Evolutionary conservation across 768 basidiomycete genomes (phyloP).

Genomic region (Peribolospora baueri): DNA sequence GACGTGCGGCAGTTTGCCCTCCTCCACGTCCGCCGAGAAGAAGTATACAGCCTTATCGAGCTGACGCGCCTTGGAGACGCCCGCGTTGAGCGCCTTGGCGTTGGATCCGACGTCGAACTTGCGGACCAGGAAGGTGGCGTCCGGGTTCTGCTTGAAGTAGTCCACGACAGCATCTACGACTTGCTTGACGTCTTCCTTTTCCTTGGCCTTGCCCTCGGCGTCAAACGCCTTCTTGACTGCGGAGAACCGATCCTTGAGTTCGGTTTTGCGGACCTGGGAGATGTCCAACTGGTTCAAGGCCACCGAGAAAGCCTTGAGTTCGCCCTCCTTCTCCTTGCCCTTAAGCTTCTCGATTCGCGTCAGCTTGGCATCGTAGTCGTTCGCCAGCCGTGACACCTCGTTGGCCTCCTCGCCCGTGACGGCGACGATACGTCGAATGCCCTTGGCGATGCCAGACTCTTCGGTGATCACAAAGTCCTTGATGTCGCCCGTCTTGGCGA

Average conservation of each 20-base stretch:
- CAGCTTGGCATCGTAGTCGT: slow-evolving; percentile 37
- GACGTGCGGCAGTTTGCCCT: slow-evolving; percentile 58
- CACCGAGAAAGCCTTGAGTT: slow-evolving; percentile 51
- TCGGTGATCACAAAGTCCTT: slow-evolving; percentile 86
- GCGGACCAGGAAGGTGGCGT: slow-evolving; percentile 44
- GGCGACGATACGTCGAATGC: slow-evolving; percentile 78
- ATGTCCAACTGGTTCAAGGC: slow-evolving; percentile 75
- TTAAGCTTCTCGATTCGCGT: slow-evolving; percentile 33
- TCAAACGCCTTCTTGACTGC: slow-evolving; percentile 56
- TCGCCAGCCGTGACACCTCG: slow-evolving; percentile 45
- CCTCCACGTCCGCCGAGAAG: slow-evolving; percentile 49
- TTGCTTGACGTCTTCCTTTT: slow-evolving; percentile 54
- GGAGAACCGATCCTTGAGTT: slow-evolving; percentile 48
- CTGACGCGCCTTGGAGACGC: slow-evolving; percentile 49
- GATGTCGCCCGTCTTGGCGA: slow-evolving; percentile 88
- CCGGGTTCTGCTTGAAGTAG: slow-evolving; percentile 54
- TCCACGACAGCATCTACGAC: slow-evolving; percentile 41
- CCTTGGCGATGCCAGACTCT: slow-evolving; percentile 93
- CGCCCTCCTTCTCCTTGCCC: slow-evolving; percentile 67
- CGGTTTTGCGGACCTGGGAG: slow-evolving; percentile 55
- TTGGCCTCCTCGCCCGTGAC: slow-evolving; percentile 86
- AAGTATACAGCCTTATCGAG: slow-evolving; percentile 66
- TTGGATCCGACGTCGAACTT: slow-evolving; percentile 57
- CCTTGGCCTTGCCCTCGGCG: slow-evolving; percentile 60
- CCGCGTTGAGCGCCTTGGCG: slow-evolving; percentile 31